Base-by-base conservation (phyloP, 1,139 yeast genomes). In the Saccharomyces hybrid region DNA sequence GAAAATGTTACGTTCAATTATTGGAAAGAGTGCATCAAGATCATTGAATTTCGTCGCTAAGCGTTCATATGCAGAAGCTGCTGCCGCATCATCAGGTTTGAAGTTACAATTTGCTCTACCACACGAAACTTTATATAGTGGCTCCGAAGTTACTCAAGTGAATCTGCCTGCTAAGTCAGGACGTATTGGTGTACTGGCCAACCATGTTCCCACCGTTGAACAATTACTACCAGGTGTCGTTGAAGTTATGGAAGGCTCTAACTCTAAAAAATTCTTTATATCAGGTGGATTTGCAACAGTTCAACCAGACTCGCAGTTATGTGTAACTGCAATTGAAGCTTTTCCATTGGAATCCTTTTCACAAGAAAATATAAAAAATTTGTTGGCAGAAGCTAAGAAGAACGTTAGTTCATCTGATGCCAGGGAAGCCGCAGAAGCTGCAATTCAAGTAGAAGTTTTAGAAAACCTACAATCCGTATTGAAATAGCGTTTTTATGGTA, bases 251-350 rank as follows among this genome's bases (percentile, higher is more conserved):
- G 90, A 88, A 73, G 95, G 93, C 63, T 67, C 75, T 83, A 61
- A 81, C 83, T 71, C 60, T 11, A 89, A 88, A 79, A 89, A 86
- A 76, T 93, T 79, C 76, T 82, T 81, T 60, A 93, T 93, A 64
- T 84, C 96, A 61, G 99, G 99, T 62, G 99, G 99, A 61, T 87
- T 93, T 68, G 99, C 97, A 61, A 84, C 96, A 58, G 96, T 95
- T 60, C 93, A 89, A 73, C 98, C 97, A 74, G 96, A 91, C 68
- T 90, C 96, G 67, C 81, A 85, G 68, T 80, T 95, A 72, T 84
- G 89, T 71, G 85, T 93, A 74, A 87, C 95, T 71, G 95, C 97
- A 62, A 88, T 90, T 67, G 99, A 93, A 79, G 99, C 98, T 47
- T 89, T 84, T 78, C 88, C 95, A 71, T 81, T 95, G 68, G 95